These are phyloP conservation scores for Thermomucor indicae-seudaticae DNA, from an alignment of 371 early-diverging fungal species.

Conservation along the genomic window DNA sequence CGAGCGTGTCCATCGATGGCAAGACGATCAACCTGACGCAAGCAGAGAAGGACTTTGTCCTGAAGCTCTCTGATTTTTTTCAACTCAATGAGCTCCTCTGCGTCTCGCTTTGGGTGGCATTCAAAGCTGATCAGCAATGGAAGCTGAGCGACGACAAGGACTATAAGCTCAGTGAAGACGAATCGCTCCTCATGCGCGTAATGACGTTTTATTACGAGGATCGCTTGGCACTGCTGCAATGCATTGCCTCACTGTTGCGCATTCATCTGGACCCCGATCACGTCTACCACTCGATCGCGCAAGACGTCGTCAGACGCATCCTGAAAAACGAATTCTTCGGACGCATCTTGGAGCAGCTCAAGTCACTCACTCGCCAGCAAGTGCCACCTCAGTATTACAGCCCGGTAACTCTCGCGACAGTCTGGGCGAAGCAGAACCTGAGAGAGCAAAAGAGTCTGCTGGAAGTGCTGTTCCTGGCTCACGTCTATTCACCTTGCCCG, in stretches of 20 bases:
- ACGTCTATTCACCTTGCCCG: constrained; percentile 13
- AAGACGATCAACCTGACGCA: constrained; percentile 28
- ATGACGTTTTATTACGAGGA: constrained; percentile 32
- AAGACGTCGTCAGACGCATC: constrained; percentile 13
- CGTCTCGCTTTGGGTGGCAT: constrained; percentile 31
- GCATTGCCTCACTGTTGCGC: constrained; percentile 33
- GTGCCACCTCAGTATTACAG: constrained; percentile 13
- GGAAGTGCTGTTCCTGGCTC: constrained; percentile 29
- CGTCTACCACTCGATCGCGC: constrained; percentile 24
- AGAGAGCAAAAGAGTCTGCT: constrained; percentile 35
- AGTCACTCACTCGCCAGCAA: constrained; percentile 15
- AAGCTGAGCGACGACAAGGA: constrained; percentile 4
- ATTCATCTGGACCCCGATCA: constrained; percentile 21
- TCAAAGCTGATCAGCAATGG: constrained; percentile 4
- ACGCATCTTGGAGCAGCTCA: constrained; percentile 28
- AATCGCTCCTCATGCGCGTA: constrained; percentile 12
- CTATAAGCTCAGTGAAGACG: constrained; percentile 18
- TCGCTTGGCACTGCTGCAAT: constrained; percentile 30
- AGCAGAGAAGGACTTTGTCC: constrained; percentile 31
- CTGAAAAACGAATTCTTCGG: constrained; percentile 14
- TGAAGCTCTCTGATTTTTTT: constrained; percentile 21
- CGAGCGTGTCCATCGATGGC: constrained; percentile 24
- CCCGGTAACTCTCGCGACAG: constrained; percentile 4
- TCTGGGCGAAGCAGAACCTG: constrained; percentile 38
- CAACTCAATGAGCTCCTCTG: constrained; percentile 31